Evolutionary conservation across 106 monocot species (phyloP).

Genomic region (Hemerocallis citrina): DNA sequence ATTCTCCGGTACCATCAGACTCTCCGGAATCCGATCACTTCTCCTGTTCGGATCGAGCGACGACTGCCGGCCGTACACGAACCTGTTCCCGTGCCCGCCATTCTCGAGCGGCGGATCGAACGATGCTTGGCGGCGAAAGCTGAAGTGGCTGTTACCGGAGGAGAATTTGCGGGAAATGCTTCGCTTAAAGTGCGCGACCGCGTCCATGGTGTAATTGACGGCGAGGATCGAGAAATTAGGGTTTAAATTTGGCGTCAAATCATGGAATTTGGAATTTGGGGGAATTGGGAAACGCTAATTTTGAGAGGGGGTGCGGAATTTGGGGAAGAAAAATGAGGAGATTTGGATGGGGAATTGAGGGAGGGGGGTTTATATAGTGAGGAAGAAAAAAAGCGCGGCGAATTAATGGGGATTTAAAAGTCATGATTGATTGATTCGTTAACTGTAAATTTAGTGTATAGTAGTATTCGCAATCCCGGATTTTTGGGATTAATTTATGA

Average conservation of each 20-base stretch:
- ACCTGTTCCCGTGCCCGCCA: conserved; percentile 28
- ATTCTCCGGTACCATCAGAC: conserved; percentile 71
- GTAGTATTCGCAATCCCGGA: too few species aligned
- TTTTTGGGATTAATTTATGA: too few species aligned
- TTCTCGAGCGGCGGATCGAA: conserved; percentile 34
- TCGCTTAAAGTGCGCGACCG: conserved; percentile 45
- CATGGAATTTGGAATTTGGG: background rate
- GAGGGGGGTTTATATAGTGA: too few species aligned
- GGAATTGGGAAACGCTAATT: conserved; percentile 5
- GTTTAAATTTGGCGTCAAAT: too few species aligned
- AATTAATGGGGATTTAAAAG: too few species aligned
- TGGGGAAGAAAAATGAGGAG: too few species aligned
- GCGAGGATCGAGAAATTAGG: background rate
- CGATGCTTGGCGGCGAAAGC: conserved; percentile 68
- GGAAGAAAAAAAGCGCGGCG: too few species aligned
- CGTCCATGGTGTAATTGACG: conserved; percentile 24
- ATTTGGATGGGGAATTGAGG: background rate
- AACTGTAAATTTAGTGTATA: too few species aligned
- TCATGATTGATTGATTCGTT: too few species aligned
- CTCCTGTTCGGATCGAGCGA: conserved; percentile 67
- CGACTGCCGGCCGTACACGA: conserved; percentile 54
- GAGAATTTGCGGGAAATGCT: conserved; percentile 76
- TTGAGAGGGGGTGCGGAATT: too few species aligned
- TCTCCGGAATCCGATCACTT: conserved; percentile 19
- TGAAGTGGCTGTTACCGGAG: conserved; percentile 28